A percentile compares a stretch with the other conserved stretches of the same genome.
These are phyloP conservation scores for Teunomyces barrocoloradensis DNA, from an alignment of 805 yeast species.

Conservation along the genomic window DNA sequence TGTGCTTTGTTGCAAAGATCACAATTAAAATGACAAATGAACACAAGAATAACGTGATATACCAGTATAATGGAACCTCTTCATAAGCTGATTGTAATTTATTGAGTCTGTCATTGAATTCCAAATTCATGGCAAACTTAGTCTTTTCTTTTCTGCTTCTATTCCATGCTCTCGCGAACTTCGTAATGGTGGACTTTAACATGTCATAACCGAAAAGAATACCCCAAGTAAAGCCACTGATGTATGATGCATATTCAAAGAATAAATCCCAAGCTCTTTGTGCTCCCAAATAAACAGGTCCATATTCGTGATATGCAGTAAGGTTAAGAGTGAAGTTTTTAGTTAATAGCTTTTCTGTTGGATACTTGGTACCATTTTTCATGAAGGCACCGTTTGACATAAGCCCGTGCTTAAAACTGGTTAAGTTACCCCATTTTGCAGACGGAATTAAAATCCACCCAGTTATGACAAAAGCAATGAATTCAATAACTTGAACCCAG, in stretches of 20 bases:
- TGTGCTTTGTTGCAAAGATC: constrained; percentile 28
- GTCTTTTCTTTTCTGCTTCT: constrained; percentile 8
- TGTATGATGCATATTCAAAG: constrained; percentile 23
- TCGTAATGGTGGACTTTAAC: constrained; percentile 7
- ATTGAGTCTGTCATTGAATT: constrained; percentile 42
- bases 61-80: constrained; percentile 45
- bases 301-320: constrained; percentile 19
- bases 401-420: constrained; percentile 18
- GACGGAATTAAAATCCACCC: constrained; percentile 25
- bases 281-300: constrained; percentile 23
- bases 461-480: constrained; percentile 19
- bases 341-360: constrained; percentile 17
- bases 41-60: constrained; percentile 27
- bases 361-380: constrained; percentile 16
- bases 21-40: constrained; percentile 34
- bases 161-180: constrained; percentile 6
- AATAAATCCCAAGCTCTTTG: constrained; percentile 27
- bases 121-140: constrained; percentile 11
- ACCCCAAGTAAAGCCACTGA: constrained; percentile 24
- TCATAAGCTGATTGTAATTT: constrained; percentile 36
- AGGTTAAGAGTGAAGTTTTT: constrained; percentile 16
- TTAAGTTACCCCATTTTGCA: constrained; percentile 22
- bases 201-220: constrained; percentile 17
- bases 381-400: constrained; percentile 23
- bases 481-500: constrained; percentile 26